Conservation (phyloP, 163 green algal species). For the Volvox carteri region DNA sequence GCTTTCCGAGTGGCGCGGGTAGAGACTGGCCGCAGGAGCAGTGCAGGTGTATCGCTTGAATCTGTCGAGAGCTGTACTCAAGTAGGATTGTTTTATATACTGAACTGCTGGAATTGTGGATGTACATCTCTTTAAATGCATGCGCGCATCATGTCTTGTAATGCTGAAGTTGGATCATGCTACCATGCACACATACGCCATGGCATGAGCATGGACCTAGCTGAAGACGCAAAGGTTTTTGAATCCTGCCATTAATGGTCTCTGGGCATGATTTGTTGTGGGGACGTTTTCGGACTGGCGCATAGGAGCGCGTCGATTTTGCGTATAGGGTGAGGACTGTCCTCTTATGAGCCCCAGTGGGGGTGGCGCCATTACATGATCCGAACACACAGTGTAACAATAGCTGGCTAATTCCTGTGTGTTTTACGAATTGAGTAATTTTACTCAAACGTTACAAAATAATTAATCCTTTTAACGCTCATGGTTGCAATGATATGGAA, state of each 20-base stretch:
- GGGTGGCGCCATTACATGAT: not conserved
- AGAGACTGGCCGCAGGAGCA: not conserved
- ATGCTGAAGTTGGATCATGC: constrained; percentile 21
- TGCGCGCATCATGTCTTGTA: not conserved
- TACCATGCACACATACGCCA: constrained; percentile 15
- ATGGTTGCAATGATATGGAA: too few species aligned
- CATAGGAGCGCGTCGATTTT: too few species aligned
- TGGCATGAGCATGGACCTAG: constrained; percentile 37
- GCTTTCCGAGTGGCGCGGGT: constrained; percentile 33
- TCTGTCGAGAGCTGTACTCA: not conserved
- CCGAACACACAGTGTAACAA: constrained; percentile 13
- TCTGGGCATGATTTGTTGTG: too few species aligned
- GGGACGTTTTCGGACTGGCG: too few species aligned
- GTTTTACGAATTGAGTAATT: too few species aligned
- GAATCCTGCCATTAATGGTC: too few species aligned
- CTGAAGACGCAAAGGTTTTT: not conserved
- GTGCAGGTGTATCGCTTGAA: constrained; percentile 12
- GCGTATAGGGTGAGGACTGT: too few species aligned
- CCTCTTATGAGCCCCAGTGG: too few species aligned
- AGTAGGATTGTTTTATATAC: constrained; percentile 16
- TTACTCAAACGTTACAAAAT: too few species aligned
- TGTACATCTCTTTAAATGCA: not conserved
- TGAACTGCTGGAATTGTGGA: constrained; percentile 2
- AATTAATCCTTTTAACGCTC: too few species aligned
- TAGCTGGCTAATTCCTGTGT: too few species aligned